phyloP scores from a whole-genome alignment of 2,329 filamentous ascomycete genomes.

The Fusarium phyllophilum region DNA sequence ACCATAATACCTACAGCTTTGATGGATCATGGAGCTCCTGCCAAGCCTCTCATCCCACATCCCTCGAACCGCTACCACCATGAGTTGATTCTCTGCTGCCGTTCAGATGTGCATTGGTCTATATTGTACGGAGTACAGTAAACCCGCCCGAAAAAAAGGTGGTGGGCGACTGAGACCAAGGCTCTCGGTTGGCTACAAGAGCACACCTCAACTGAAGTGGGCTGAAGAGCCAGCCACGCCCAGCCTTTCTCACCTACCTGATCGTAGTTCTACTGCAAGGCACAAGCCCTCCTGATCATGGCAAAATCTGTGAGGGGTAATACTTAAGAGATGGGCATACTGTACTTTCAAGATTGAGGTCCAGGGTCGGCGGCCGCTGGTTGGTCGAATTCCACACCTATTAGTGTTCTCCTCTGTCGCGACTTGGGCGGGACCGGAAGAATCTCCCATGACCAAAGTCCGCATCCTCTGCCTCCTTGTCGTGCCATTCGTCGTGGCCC shows the following conservation, averaged over 20 bases:
- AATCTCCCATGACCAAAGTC: constrained; percentile 9
- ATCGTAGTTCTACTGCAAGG: constrained; percentile 38
- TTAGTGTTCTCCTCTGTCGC: neutral
- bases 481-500: constrained; percentile 6
- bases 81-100: neutral
- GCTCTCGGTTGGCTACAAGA: constrained; percentile 11
- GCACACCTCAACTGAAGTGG: constrained; percentile 30
- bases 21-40: constrained; percentile 6
- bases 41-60: neutral
- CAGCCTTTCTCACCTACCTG: neutral
- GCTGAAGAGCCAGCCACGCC: constrained; percentile 14
- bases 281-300: constrained; percentile 26
- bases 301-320: constrained; percentile 26
- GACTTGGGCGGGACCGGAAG: constrained; percentile 6
- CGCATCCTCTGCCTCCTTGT: neutral
- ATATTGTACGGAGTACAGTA: neutral
- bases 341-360: neutral
- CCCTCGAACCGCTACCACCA: neutral
- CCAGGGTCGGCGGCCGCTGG: constrained; percentile 29
- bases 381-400: constrained; percentile 9
- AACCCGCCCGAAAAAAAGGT: neutral
- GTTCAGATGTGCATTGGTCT: neutral
- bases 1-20: neutral
- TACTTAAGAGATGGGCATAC: neutral
- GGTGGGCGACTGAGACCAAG: constrained; percentile 28